Evolutionary conservation across 2,329 filamentous ascomycete genomes (phyloP), one percentile per base, ranked within the genome.

Genomic region (Fusarium sp.): DNA sequence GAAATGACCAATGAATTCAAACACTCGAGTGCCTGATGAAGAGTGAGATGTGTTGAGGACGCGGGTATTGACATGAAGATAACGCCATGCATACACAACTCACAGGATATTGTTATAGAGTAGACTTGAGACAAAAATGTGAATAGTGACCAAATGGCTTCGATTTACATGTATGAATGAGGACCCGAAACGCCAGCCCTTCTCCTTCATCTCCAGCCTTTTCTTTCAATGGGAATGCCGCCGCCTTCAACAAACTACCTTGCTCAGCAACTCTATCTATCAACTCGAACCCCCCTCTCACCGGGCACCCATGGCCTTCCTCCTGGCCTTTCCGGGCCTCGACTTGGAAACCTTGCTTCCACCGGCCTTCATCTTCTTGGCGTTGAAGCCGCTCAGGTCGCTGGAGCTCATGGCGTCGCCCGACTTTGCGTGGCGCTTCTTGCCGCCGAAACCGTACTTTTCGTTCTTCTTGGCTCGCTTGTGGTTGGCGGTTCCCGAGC

Each of bases 381-480:
- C 89, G 64, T 92, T 95, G 86, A 97, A 98, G 2, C 90, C 91
- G 71, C 90, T 90, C 76, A 97, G 85, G 82, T 99, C 97, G 70
- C 90, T 92, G 56, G 92, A 95, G 74, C 94, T 97, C 71, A 89
- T 81, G 58, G 95, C 95, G 84, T 98, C 95, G 76, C 95, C 95
- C 70, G 95, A 98, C 90, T 99, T 99, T 66, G 89, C 85, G 82
- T 95, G 92, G 65, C 93, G 89, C 89, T 99, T 99, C 91, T 98
- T 98, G 78, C 97, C 97, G 70, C 97, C 97, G 80, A 96, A 98
- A 27, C 97, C 97, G 82, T 92, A 98, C 86, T 98, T 98, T 75
- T 94, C 90, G 81, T 99, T 92, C 87, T 97, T 98, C 91, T 97
- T 98, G 82, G 93, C 90, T 70, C 97, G 92, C 87, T 98, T 98